These are phyloP conservation scores for Ulvella scutata DNA, from an alignment of 139 green algal genomes.

Conservation along the genomic window DNA sequence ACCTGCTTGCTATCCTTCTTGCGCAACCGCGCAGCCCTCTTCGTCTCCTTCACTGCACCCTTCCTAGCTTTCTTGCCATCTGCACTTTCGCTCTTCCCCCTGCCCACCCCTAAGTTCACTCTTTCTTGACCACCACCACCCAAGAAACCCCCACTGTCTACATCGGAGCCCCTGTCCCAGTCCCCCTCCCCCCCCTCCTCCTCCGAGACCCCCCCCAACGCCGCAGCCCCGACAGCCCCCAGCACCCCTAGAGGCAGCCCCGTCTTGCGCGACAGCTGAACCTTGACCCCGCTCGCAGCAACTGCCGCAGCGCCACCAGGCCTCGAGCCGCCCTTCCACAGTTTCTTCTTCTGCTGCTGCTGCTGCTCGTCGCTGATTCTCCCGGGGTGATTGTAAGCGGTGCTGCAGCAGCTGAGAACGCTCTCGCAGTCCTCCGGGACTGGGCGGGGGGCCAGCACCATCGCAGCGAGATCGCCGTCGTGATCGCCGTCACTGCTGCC, in stretches of 20 bases:
- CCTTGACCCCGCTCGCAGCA: no score
- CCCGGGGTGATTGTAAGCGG: conserved; percentile 67
- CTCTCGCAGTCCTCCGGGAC: conserved; percentile 84
- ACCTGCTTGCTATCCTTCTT: conserved; percentile 75
- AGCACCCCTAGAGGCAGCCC: conserved; percentile 26
- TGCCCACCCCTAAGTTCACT: neutral
- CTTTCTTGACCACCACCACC: neutral
- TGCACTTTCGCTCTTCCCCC: conserved; percentile 52
- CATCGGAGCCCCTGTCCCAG: neutral
- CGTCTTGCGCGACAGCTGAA: conserved; percentile 33
- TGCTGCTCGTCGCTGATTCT: conserved; percentile 30
- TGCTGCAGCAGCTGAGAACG: conserved; percentile 58
- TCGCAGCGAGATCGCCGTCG: conserved; percentile 14
- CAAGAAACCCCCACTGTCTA: neutral
- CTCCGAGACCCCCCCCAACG: neutral
- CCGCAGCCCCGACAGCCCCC: neutral
- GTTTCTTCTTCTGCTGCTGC: neutral
- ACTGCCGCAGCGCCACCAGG: neutral
- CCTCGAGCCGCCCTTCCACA: conserved; percentile 5
- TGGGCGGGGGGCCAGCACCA: conserved; percentile 5
- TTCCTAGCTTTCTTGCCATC: conserved; percentile 72
- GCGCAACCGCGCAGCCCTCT: conserved; percentile 28
- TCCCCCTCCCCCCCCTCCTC: neutral
- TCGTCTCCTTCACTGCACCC: conserved; percentile 58
- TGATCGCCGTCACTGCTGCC: conserved; percentile 3